Evolutionary conservation across 192 early-diverging fungal genomes (phyloP), one percentile per base, ranked within the genome.

Genomic region (Backusella parvicylindrica): DNA sequence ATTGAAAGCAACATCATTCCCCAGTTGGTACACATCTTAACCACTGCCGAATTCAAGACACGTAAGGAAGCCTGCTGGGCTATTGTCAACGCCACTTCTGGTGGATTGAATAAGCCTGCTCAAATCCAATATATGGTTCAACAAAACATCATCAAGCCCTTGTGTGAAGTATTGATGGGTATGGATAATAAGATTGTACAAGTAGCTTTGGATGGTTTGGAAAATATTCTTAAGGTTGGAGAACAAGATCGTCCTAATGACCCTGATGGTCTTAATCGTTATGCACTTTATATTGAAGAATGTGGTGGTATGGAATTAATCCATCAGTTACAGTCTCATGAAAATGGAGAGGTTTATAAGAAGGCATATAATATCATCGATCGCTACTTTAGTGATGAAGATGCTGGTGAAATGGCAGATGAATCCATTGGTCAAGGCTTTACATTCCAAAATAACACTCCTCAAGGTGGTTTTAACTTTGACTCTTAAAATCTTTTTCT

Each of bases 381-480:
- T 60, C 74, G 64, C 41, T 87, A 84, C 69, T 87, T 87, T 47
- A 74, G 50, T 50, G 75, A 83, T 7, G 83, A 84, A 5, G 86
- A 87, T 13, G 84, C 64, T 60, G 73, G 74, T 63, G 76, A 64
- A 33, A 76, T 94, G 60, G 89, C 91, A 40, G 78, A 82, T 64
- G 36, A 70, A 18, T 9, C 35, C 8, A 15, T 18, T n/a, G 26
- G 23, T 18, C 40, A 70, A 31, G 36, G 68, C 9, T 97, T 93
- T 75, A 85, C 86, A 72, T 95, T 97, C 90, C 83, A 88, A 72
- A 78, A 79, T 83, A 72, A 83, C 38, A 85, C 76, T 23, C 93
- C 92, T 64, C 85, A 89, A 75, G 89, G 90, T 63, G 90, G 90
- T 66, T 95, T 92, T 86, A 85, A 91, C 81, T 95, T 95, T 92